These are phyloP conservation scores for Westerdykella ornata DNA, from an alignment of 2,329 filamentous ascomycete genomes.

Conservation along the genomic window DNA sequence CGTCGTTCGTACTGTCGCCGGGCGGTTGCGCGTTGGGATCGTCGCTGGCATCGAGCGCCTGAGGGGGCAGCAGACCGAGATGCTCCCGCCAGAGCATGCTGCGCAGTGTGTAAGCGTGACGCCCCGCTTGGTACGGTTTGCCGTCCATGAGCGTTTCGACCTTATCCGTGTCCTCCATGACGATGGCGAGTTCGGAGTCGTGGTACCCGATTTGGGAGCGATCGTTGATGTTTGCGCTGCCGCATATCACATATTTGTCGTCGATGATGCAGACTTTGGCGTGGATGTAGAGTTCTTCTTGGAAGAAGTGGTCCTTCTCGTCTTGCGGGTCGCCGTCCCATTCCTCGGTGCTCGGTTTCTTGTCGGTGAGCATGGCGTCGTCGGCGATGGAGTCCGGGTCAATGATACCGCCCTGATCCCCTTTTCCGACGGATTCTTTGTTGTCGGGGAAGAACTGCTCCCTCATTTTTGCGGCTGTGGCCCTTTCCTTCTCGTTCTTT, in stretches of 20 bases:
- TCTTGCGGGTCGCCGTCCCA: constrained; percentile 69
- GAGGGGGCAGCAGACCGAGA: constrained; percentile 70
- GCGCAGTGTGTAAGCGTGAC: constrained; percentile 73
- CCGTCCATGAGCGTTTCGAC: constrained; percentile 73
- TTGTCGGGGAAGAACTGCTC: constrained; percentile 43
- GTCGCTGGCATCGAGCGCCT: constrained; percentile 58
- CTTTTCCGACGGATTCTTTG: constrained; percentile 36
- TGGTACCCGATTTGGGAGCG: constrained; percentile 80
- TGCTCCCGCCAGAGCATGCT: constrained; percentile 87
- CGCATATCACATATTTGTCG: constrained; percentile 77
- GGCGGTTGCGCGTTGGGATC: constrained; percentile 74
- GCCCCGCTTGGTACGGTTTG: constrained; percentile 66
- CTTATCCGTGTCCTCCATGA: constrained; percentile 74
- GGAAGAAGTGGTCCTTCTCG: constrained; percentile 83
- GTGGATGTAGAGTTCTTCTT: constrained; percentile 95
- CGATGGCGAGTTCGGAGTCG: constrained; percentile 83
- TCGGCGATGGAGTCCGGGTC: constrained; percentile 64
- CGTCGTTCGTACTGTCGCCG: constrained; percentile 61
- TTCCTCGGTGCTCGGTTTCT: constrained; percentile 58
- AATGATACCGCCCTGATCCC: constrained; percentile 36
- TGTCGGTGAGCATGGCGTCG: constrained; percentile 69
- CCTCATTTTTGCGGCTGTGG: constrained; percentile 40
- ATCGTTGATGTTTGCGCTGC: constrained; percentile 87
- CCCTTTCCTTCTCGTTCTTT: constrained; percentile 35
- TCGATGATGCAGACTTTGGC: constrained; percentile 86